phyloP scores from a whole-genome alignment of 345 rosid species.

The Camelina laxa region DNA sequence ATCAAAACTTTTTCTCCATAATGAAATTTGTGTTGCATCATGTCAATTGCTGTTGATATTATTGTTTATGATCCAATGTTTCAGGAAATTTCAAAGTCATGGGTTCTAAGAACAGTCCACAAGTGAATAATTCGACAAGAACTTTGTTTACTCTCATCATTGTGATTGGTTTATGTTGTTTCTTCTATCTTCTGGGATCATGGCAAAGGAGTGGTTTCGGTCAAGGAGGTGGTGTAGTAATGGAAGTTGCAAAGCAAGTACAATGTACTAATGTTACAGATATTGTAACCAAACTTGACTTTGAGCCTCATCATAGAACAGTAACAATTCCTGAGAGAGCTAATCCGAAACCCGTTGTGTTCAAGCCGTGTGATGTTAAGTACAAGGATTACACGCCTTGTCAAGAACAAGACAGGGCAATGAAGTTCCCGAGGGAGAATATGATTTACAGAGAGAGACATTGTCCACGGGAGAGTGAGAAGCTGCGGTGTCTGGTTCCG shows the following conservation, averaged over 20 bases:
- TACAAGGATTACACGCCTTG: slow-evolving; percentile 72
- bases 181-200: slow-evolving; percentile 71
- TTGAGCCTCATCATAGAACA: slow-evolving; percentile 69
- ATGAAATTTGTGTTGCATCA: too few species aligned
- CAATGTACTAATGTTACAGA: slow-evolving; percentile 50
- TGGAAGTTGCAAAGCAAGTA: slow-evolving; percentile 54
- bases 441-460: slow-evolving; percentile 73
- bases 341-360: slow-evolving; percentile 35
- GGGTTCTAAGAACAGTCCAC: slow-evolving; percentile 56
- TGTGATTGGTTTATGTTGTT: slow-evolving; percentile 71
- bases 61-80: neutral
- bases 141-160: slow-evolving; percentile 61
- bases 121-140: slow-evolving; percentile 47
- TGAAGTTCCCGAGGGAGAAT: slow-evolving; percentile 63
- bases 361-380: slow-evolving; percentile 53
- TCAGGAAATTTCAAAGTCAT: slow-evolving; percentile 44
- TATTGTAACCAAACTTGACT: slow-evolving; percentile 56
- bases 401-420: slow-evolving; percentile 66
- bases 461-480: slow-evolving; percentile 62
- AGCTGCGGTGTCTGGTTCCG: slow-evolving; percentile 63
- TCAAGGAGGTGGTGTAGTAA: slow-evolving; percentile 63
- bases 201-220: slow-evolving; percentile 82
- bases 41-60: neutral
- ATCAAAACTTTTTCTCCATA: neutral
- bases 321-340: slow-evolving; percentile 55